Evolutionary conservation across 1,284 basidiomycete species (phyloP).

Genomic region (Afroboletus lepidellus): DNA sequence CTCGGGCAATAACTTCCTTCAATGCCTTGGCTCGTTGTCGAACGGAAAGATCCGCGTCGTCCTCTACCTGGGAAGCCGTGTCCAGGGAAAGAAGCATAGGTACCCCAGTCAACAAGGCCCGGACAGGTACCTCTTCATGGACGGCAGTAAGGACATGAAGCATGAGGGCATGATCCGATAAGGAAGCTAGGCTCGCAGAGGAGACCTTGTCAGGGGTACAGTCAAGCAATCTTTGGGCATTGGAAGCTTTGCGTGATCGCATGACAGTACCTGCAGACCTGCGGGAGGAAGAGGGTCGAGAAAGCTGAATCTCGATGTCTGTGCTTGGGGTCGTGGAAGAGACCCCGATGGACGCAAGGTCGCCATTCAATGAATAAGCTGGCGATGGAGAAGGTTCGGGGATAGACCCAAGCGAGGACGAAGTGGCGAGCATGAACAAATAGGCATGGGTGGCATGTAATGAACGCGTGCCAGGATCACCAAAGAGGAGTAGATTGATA

Average conservation of each 20-base stretch:
- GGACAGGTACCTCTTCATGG: constrained; percentile 69
- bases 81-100: constrained; percentile 87
- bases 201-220: constrained; percentile 44
- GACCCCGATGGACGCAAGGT: constrained; percentile 37
- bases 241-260: constrained; percentile 55
- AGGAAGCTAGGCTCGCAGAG: constrained; percentile 49
- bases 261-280: constrained; percentile 47
- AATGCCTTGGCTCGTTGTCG: constrained; percentile 56
- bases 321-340: constrained; percentile 39
- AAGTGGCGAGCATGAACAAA: constrained; percentile 74
- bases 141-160: constrained; percentile 68
- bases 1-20: constrained; percentile 61
- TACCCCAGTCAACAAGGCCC: constrained; percentile 72
- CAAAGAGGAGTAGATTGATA: constrained; percentile 51
- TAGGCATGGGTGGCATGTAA: constrained; percentile 79
- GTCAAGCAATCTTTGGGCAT: constrained; percentile 52
- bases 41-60: constrained; percentile 38
- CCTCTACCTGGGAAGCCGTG: constrained; percentile 46
- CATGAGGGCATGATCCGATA: constrained; percentile 79
- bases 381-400: constrained; percentile 43
- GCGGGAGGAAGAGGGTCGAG: constrained; percentile 40
- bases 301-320: constrained; percentile 25
- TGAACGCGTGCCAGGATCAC: constrained; percentile 68
- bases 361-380: constrained; percentile 36
- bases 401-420: constrained; percentile 55